Base-by-base conservation (phyloP, 2,329 filamentous ascomycete species). In the Clarireedia sp. region DNA sequence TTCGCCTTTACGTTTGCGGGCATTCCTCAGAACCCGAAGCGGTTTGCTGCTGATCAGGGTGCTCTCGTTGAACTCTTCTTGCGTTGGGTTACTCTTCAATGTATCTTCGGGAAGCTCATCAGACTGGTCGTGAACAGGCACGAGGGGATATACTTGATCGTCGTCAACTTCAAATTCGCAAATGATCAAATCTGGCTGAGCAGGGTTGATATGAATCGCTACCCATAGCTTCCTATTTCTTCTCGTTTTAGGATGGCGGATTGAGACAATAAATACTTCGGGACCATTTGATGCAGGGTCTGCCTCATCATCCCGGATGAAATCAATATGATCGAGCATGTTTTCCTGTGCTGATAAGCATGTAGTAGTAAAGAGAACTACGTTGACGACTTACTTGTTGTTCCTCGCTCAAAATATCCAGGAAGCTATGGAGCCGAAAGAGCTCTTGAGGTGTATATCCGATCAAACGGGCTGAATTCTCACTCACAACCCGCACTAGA, bases 151-250 rank as follows among this genome's bases (percentile, higher is more conserved):
- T 4, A 80, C 69, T 0, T 75, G 70, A 59, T 95, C 89, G 59
- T 95, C 86, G 67, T 95, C 89, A 2, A 90, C 71, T 67, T 96
- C 90, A 56, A 96, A 92, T 66, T 96, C 90, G 74, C 89, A 95
- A 9, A 96, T 86, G 26, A 95, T 75, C 23, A 92, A 70, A 46
- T 88, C 80, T 0, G 82, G 79, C 59, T 90, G 82, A 1, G 75
- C 72, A 1, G 84, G 78, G 51, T 85, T 87, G 55, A 88, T 79
- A 65, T 96, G 90, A 62, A 94, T 85, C 7, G 89, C 90, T 68
- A 89, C 95, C 90, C 90, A 96, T 2, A 95, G 72, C 66, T 91
- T 94, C 52, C 79, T 75, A 3, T 29, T 75, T 76, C 57, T 76
- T 75, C 40, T 46, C 23, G 29, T 40, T 51, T 16, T 45, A 47